Percentiles rank a stretch among this genome's conserved stretches.
phyloP scores from a whole-genome alignment of 768 basidiomycete genomes.

The Naganishia onofrii region DNA sequence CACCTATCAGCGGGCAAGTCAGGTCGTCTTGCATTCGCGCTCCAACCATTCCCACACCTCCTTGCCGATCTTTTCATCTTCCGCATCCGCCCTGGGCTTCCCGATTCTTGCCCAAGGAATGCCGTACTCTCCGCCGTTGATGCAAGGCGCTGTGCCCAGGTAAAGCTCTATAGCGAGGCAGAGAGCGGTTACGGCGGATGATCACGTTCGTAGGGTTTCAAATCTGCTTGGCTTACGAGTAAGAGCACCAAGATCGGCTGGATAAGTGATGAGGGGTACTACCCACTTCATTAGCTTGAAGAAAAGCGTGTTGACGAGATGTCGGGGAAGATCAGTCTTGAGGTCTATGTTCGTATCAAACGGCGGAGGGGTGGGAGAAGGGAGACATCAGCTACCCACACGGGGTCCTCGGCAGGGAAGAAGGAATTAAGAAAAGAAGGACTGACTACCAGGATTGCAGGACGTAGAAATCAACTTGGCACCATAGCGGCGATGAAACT shows the following conservation, averaged over 20 bases:
- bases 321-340: constrained; percentile 33
- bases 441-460: constrained; percentile 37
- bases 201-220: no score
- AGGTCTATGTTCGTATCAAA: constrained; percentile 10
- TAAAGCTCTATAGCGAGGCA: constrained; percentile 12
- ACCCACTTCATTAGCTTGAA: constrained; percentile 13
- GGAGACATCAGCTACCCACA: no score
- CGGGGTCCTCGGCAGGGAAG: no score
- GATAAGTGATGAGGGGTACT: constrained; percentile 25
- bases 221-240: constrained; percentile 24
- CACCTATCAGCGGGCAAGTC: no score
- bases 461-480: constrained; percentile 32
- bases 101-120: constrained; percentile 26
- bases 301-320: constrained; percentile 22
- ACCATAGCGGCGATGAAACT: constrained; percentile 28
- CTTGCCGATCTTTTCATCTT: constrained; percentile 10
- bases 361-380: no score
- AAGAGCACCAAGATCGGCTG: constrained; percentile 32
- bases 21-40: constrained; percentile 14
- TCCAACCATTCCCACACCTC: constrained; percentile 19
- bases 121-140: constrained; percentile 14
- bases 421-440: no score
- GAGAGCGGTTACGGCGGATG: neutral
- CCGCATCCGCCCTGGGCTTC: constrained; percentile 13
- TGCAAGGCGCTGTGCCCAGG: constrained; percentile 14